Evolutionary conservation across 768 basidiomycete genomes (phyloP).

Genomic region (Boletus bicolor): DNA sequence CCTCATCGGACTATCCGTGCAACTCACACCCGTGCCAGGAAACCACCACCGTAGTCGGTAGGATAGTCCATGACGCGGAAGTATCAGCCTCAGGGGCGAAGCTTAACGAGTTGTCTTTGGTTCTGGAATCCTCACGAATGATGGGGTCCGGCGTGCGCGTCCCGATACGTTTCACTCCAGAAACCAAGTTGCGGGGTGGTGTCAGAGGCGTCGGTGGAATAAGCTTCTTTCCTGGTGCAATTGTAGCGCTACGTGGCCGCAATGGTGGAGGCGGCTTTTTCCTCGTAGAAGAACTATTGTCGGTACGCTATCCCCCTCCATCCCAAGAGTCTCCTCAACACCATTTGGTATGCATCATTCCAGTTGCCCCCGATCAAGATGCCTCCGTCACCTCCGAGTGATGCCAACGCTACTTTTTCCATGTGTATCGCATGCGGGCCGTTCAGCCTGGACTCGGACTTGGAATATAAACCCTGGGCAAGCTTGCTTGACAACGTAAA

Average conservation of each 20-base stretch:
- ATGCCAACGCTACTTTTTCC: conserved; percentile 48
- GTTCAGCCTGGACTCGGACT: conserved; percentile 75
- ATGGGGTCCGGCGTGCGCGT: conserved; percentile 64
- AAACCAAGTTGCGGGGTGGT: conserved; percentile 63
- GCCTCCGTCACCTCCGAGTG: conserved; percentile 36
- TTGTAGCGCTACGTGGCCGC: conserved; percentile 80
- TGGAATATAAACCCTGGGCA: conserved; percentile 70
- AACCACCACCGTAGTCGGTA: conserved; percentile 65
- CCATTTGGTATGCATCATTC: not conserved
- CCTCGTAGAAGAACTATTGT: conserved; percentile 73
- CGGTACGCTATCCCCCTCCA: conserved; percentile 47
- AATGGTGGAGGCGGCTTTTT: conserved; percentile 93
- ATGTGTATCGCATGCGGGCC: conserved; percentile 83
- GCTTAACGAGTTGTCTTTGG: conserved; percentile 69
- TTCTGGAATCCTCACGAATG: conserved; percentile 81
- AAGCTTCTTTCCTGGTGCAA: conserved; percentile 84
- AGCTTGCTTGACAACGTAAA: conserved; percentile 61
- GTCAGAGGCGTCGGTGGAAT: conserved; percentile 58
- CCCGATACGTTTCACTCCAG: conserved; percentile 65
- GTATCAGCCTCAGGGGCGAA: conserved; percentile 52
- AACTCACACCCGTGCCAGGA: conserved; percentile 40
- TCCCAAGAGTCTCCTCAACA: not conserved
- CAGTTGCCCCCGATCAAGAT: conserved; percentile 64
- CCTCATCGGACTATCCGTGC: not conserved
- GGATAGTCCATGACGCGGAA: conserved; percentile 71